A percentile compares a stretch with the other conserved stretches of the same genome.
These are phyloP conservation scores for Tricholoma hemisulphureum DNA, from an alignment of 768 basidiomycete genomes.

Conservation along the genomic window DNA sequence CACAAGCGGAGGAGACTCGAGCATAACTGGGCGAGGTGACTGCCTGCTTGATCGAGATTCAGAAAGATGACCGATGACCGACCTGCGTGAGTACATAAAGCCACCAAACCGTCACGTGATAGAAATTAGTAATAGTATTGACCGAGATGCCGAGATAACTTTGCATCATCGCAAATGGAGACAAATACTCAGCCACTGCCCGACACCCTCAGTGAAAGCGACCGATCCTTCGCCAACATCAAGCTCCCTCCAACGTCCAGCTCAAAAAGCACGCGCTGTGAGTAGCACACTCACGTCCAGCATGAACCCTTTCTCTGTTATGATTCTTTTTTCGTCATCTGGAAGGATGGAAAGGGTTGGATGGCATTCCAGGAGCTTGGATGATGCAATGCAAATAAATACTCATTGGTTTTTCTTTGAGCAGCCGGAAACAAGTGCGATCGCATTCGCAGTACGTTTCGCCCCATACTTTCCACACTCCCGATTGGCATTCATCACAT, in stretches of 20 bases:
- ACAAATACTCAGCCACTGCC: slow-evolving; percentile 18
- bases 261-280: slow-evolving; percentile 40
- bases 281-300: slow-evolving; percentile 29
- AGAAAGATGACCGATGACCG: too few species aligned
- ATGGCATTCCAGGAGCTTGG: slow-evolving; percentile 34
- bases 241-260: slow-evolving; percentile 36
- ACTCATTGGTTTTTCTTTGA: slow-evolving; percentile 15
- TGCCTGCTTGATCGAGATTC: too few species aligned
- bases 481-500: background rate
- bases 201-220: slow-evolving; percentile 15
- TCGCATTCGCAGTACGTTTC: slow-evolving; percentile 38
- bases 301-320: slow-evolving; percentile 14
- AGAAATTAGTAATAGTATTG: too few species aligned
- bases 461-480: background rate
- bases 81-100: too few species aligned
- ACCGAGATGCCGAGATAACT: too few species aligned
- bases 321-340: slow-evolving; percentile 24
- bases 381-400: slow-evolving; percentile 34
- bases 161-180: slow-evolving; percentile 2
- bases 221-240: slow-evolving; percentile 35
- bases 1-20: too few species aligned
- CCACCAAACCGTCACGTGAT: too few species aligned
- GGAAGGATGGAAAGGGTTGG: slow-evolving; percentile 34
- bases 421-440: slow-evolving; percentile 42
- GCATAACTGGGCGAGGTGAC: too few species aligned